Conservation (phyloP, 345 rosid genomes). For the Erucastrum elatum region DNA sequence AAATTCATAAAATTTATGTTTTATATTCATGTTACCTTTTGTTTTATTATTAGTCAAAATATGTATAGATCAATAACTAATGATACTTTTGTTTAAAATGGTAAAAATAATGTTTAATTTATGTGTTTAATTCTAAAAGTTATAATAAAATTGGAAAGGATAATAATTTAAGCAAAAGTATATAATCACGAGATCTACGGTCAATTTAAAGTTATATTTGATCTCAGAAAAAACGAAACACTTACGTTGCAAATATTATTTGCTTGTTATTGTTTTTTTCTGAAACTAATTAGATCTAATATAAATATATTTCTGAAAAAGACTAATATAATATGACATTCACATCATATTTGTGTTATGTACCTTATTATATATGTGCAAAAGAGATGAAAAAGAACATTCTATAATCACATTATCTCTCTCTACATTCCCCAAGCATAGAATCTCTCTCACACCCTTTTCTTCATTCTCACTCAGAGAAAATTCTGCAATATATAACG, state of each 20-base stretch:
- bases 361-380: background rate
- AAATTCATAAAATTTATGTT: background rate
- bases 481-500: conserved; percentile 33
- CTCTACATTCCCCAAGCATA: conserved; percentile 19
- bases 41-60: background rate
- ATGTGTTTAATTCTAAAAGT: background rate
- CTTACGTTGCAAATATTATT: background rate
- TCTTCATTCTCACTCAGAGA: conserved; percentile 30
- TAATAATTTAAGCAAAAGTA: background rate
- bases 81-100: background rate
- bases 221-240: background rate
- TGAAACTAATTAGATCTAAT: background rate
- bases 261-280: background rate
- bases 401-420: conserved; percentile 19
- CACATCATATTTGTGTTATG: background rate
- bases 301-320: background rate
- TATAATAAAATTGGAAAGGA: background rate
- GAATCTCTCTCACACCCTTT: conserved; percentile 24
- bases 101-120: background rate
- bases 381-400: conserved; percentile 18
- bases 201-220: background rate
- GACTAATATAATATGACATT: background rate
- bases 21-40: background rate
- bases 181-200: background rate
- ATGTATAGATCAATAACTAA: background rate